Percentiles rank a stretch among this genome's conserved stretches.
phyloP scores from a whole-genome alignment of 768 basidiomycete species.

The Mycena rebaudengoi region DNA sequence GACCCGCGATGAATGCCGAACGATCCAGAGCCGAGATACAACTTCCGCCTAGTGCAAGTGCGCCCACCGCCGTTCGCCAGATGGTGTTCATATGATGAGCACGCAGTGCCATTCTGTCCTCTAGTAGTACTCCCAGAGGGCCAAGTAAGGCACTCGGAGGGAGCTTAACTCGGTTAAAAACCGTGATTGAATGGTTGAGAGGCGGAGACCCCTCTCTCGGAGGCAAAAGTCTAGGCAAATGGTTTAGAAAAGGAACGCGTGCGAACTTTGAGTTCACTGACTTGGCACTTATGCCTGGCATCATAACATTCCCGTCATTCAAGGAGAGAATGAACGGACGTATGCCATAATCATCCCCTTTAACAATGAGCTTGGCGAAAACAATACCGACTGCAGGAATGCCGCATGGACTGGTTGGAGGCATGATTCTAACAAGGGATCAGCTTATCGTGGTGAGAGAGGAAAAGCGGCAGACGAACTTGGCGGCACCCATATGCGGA shows the following conservation, averaged over 20 bases:
- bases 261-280: background rate
- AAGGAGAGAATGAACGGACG: conserved; percentile 6
- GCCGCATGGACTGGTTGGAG: conserved; percentile 2
- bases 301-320: background rate
- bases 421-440: background rate
- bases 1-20: background rate
- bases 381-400: background rate
- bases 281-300: background rate
- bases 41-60: background rate
- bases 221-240: background rate
- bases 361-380: conserved; percentile 7
- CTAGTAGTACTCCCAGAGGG: background rate
- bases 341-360: background rate
- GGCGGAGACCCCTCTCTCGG: background rate
- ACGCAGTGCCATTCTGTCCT: background rate
- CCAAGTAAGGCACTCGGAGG: background rate
- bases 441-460: background rate
- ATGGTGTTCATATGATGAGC: background rate
- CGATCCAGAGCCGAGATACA: background rate
- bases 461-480: conserved; percentile 44
- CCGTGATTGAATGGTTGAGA: conserved; percentile 1
- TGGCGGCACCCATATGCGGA: conserved; percentile 64
- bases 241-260: background rate
- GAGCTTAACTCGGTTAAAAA: background rate
- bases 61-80: background rate